Base-by-base conservation (phyloP, 192 early-diverging fungal genomes). In the Podila verticillata region DNA sequence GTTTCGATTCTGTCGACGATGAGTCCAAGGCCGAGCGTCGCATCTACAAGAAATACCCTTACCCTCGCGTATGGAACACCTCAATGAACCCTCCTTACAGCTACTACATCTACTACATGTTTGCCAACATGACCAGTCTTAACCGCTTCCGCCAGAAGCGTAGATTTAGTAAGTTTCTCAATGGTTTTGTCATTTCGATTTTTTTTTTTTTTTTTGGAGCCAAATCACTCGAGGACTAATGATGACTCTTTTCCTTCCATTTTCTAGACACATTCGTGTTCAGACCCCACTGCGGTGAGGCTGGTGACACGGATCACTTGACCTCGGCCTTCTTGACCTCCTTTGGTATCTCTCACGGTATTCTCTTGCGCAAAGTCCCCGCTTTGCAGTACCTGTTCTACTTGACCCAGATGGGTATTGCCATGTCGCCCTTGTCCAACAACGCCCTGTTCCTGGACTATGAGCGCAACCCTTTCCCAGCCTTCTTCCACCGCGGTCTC, bases 341-440 rank as follows among this genome's bases (percentile, higher is more conserved):
- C 7, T 94, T 95, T 75, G 88, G 90, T 63, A 99, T 99, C 81
- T 93, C 88, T 83, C 97, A 99, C 86, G 97, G 97, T 63, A 99
- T 99, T 68, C 81, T 97, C 7, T 79, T 99, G 58, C 90, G 97
- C 36, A 99, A 99, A 73, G 96, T 99, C 4, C 97, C 97, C 7
- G 97, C 94, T 0, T 83, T 99, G 36, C 96, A 99, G 84, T 99
- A 99, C 73, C 87, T 99, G 74, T 98, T 92, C 84, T 99, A 99
- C 73, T 81, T 99, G 64, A 93, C 96, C 72, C 97, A 99, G 73
- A 96, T 99, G 58, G 96, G 96, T 44, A 93, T 99, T 74, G 96
- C 97, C 71, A 99, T 99, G 97, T 96, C 95, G 10, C 97, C 97
- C 28, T 87, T 99, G 10, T 97, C 96, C 29, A 99, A 99, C 90